These are phyloP conservation scores for Podospora sp. DNA, from an alignment of 495 filamentous ascomycete species.

Conservation along the genomic window DNA sequence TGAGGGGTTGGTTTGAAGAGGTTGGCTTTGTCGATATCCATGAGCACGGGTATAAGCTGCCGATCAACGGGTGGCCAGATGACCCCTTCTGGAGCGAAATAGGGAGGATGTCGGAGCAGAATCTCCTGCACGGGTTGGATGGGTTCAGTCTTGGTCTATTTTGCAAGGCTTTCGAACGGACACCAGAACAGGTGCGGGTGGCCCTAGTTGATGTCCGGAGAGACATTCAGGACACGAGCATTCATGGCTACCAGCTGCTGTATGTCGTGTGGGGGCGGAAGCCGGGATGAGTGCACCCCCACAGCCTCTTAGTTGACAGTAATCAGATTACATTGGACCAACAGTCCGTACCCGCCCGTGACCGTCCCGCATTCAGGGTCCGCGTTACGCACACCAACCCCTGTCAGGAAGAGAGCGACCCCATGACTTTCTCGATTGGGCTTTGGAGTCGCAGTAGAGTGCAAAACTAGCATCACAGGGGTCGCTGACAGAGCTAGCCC, in stretches of 20 bases:
- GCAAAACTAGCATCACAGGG: too few relatives aligned
- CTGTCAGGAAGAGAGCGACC: background rate
- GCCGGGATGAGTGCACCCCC: background rate
- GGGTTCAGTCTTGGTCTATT: slow-evolving; percentile 36
- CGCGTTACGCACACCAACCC: background rate
- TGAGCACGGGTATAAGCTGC: slow-evolving; percentile 57
- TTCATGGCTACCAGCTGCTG: background rate
- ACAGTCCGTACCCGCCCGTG: too few relatives aligned
- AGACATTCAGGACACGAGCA: background rate
- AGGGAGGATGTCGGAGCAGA: slow-evolving; percentile 41
- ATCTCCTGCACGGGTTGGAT: slow-evolving; percentile 36
- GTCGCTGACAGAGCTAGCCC: too few relatives aligned
- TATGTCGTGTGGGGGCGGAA: background rate
- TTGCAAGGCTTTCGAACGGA: slow-evolving; percentile 42
- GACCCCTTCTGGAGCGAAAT: slow-evolving; percentile 33
- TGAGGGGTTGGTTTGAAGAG: slow-evolving; percentile 59
- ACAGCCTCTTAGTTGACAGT: too few relatives aligned
- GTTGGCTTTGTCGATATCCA: slow-evolving; percentile 67
- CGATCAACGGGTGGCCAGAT: slow-evolving; percentile 56
- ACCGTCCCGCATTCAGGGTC: too few relatives aligned
- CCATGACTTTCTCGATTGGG: background rate
- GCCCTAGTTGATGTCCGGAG: background rate
- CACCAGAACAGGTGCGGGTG: slow-evolving; percentile 45
- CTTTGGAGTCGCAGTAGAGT: too few relatives aligned
- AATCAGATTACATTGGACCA: too few relatives aligned